Base-by-base conservation (phyloP, 1,284 basidiomycete species). In the Ustilago lituana region DNA sequence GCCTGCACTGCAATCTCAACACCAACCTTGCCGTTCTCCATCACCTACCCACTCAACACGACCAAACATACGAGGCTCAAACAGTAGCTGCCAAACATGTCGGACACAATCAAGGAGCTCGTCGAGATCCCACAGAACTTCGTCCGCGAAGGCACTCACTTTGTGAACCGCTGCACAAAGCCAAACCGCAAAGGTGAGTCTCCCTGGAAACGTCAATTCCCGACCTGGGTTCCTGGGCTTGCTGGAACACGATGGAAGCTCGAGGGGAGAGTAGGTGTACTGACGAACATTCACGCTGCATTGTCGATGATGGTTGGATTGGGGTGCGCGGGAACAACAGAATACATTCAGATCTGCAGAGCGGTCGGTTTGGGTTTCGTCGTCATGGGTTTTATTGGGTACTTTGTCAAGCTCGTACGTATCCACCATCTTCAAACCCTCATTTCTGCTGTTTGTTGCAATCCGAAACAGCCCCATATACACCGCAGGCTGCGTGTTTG, bases 131-230 rank as follows among this genome's bases (percentile, higher is more conserved):
- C 94, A 50, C 91, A 93, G 83, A 88, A 93, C 80, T 98, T 98
- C 83, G 77, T 94, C 75, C 90, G 88, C 77, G 95, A 98, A 77
- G 95, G 95, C 59, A 92, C 91, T 75, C 92, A 94, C 86, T 98
- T 98, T 86, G 85, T 98, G 76, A 92, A 90, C 80, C 89, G 94
- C 82, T 99, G 95, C 87, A 96, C 94, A 70, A 99, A 99, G 86
- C 95, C 95, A 51, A 92, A 92, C 52, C 88, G 91, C 83, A 92
- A 93, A 86, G 95, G 95, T 96, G 61, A 71, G 85, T 47, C 35
- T 22, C n/a, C 26, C 33, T 43, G n/a, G n/a, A n/a, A n/a, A n/a
- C n/a, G n/a, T n/a, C n/a, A n/a, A n/a, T n/a, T n/a, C n/a, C n/a
- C n/a, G n/a, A n/a, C n/a, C n/a, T n/a, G n/a, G n/a, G n/a, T n/a